Evolutionary conservation across 768 basidiomycete species (phyloP), one percentile per base, ranked within the genome.

Genomic region (Mycena epipterygia): DNA sequence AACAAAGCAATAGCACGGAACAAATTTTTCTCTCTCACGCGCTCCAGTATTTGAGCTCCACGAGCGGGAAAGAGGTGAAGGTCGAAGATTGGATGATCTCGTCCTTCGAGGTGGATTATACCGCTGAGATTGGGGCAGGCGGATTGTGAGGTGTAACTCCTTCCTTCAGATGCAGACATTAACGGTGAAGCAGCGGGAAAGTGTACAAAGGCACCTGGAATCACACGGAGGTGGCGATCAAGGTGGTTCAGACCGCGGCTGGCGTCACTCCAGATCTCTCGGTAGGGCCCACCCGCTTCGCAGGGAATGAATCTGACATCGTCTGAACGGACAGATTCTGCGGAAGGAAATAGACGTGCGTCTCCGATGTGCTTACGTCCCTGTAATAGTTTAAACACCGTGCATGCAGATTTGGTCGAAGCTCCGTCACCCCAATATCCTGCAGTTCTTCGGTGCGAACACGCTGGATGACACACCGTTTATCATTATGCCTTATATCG

Each of bases 371-470:
- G 21, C 14, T 12, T 23, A 19, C 12, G 23, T 39, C 37, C 21
- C 37, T 25, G 7, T 48, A 35, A 5, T 25, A 25, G 21, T 57
- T 32, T 32, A 19, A 37, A 6, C 35, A 37, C 6, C 14, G 35
- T 9, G 16, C 17, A 4, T 2, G 19, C 17, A 60, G 58, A 44
- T 46, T 3, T 60, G 58, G 58, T 3, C 32, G 58, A 60, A 25
- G 9, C 80, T 94, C 53, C 91, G 93, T 71, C 92, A 94, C 79
- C 89, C 91, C 39, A 87, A 93, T 70, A 92, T 94, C 74, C 92
- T 94, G 51, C 90, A 65, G 35, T 65, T 65, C 44, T 33, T 65
- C 16, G 64, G 64, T 7, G 64, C 64, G 14, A 65, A 65, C 23
- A 57, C 55, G 7, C 7, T 65, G 37, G 64, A 65, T 46, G 64